Evolutionary conservation across 805 yeast species (phyloP).

Genomic region (Metschnikowia lunata): DNA sequence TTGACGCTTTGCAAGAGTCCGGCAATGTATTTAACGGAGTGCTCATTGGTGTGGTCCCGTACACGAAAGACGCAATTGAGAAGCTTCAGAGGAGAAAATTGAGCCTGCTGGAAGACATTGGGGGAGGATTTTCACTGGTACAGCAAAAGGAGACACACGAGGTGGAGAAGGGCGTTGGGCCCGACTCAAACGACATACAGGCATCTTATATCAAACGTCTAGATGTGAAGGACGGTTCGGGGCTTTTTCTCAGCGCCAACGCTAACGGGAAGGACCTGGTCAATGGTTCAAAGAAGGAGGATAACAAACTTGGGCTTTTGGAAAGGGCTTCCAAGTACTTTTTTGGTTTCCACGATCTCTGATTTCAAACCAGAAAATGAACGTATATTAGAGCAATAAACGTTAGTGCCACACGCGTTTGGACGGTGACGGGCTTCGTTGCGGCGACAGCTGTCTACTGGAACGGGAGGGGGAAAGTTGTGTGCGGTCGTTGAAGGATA

Average conservation of each 20-base stretch:
- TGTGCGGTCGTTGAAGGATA: slow-evolving; percentile 15
- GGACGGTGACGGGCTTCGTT: slow-evolving; percentile 18
- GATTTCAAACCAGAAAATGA: slow-evolving; percentile 3
- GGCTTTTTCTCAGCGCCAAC: slow-evolving; percentile 29
- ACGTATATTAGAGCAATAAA: slow-evolving; percentile 3
- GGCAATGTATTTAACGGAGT: slow-evolving; percentile 66
- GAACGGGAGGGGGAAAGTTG: slow-evolving; percentile 16
- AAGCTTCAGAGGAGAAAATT: slow-evolving; percentile 48
- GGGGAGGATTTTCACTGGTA: slow-evolving; percentile 26
- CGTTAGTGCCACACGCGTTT: slow-evolving; percentile 17
- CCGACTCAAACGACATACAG: slow-evolving; percentile 15
- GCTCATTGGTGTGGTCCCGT: slow-evolving; percentile 67
- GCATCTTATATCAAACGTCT: slow-evolving; percentile 25
- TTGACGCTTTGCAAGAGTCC: slow-evolving; percentile 81
- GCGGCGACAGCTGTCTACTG: slow-evolving; percentile 18
- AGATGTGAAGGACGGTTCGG: slow-evolving; percentile 39
- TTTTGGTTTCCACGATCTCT: slow-evolving; percentile 44
- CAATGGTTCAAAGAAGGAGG: slow-evolving; percentile 20
- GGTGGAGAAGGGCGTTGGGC: slow-evolving; percentile 9
- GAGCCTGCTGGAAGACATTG: slow-evolving; percentile 44
- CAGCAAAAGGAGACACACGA: slow-evolving; percentile 7
- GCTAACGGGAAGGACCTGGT: slow-evolving; percentile 16
- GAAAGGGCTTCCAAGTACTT: slow-evolving; percentile 32
- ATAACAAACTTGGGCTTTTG: slow-evolving; percentile 30
- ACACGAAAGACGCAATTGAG: slow-evolving; percentile 56